A percentile compares a stretch with the other conserved stretches of the same genome.
Evolutionary conservation across 148 eudicot species (phyloP).

Genomic region (Salicornia ramosissima): DNA sequence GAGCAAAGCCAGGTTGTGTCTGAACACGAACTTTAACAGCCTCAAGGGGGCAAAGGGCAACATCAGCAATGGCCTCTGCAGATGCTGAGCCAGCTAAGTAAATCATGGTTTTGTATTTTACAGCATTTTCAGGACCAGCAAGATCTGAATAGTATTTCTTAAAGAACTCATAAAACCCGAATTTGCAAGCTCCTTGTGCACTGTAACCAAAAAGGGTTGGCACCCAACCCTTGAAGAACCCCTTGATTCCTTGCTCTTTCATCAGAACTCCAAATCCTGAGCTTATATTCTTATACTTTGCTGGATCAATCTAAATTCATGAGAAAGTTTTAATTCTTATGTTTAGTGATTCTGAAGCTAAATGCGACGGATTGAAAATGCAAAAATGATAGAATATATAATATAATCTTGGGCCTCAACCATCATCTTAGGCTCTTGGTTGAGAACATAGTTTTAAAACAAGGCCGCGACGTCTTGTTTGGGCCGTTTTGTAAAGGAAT

Average conservation of each 20-base stretch:
- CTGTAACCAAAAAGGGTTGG: constrained; percentile 93
- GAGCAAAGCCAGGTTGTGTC: constrained; percentile 62
- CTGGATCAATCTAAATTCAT: constrained; percentile 63
- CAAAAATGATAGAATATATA: too few relatives aligned
- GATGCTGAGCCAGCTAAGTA: constrained; percentile 66
- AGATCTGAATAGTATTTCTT: constrained; percentile 88
- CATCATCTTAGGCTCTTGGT: too few relatives aligned
- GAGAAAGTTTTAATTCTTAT: too few relatives aligned
- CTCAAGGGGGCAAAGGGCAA: constrained; percentile 64
- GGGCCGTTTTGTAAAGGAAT: too few relatives aligned
- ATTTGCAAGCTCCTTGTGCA: constrained; percentile 96
- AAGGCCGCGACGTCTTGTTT: too few relatives aligned
- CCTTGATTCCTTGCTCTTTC: constrained; percentile 76
- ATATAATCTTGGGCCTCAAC: too few relatives aligned
- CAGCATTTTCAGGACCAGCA: constrained; percentile 62
- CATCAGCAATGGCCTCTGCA: constrained; percentile 58
- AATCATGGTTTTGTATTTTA: constrained; percentile 54
- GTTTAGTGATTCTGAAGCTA: too few relatives aligned
- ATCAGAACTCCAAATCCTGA: constrained; percentile 78
- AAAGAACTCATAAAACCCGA: constrained; percentile 86
- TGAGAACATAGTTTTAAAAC: too few relatives aligned
- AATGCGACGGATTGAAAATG: too few relatives aligned
- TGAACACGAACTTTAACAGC: constrained; percentile 73
- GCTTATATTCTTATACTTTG: constrained; percentile 79
- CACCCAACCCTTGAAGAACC: constrained; percentile 93